These are phyloP conservation scores for Malassezia globosa DNA, from an alignment of 1,284 basidiomycete species.

Conservation along the genomic window DNA sequence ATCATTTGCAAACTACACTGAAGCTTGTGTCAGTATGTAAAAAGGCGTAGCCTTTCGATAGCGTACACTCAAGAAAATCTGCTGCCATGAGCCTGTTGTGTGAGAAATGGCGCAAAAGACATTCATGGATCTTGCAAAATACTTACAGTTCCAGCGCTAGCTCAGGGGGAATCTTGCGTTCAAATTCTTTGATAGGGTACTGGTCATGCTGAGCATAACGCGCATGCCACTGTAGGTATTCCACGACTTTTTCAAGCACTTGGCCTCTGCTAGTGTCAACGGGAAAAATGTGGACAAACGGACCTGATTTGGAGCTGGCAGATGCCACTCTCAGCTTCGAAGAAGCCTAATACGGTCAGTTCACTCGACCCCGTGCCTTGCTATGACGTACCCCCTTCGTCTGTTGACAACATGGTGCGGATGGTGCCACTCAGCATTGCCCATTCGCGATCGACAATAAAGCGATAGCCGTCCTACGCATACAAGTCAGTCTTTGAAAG, in stretches of 20 bases:
- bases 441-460: slow-evolving; percentile 26
- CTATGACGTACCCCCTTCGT: slow-evolving; percentile 18
- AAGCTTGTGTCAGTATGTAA: too few species aligned
- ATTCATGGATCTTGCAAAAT: slow-evolving; percentile 43
- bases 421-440: slow-evolving; percentile 28
- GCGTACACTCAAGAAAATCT: slow-evolving; percentile 37
- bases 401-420: slow-evolving; percentile 30
- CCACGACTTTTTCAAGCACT: slow-evolving; percentile 67
- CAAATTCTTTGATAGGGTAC: slow-evolving; percentile 66
- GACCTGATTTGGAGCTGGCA: slow-evolving; percentile 49
- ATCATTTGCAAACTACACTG: too few species aligned
- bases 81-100: slow-evolving; percentile 33
- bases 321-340: slow-evolving; percentile 48
- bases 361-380: too few species aligned
- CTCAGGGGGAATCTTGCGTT: slow-evolving; percentile 65
- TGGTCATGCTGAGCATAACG: slow-evolving; percentile 57
- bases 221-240: slow-evolving; percentile 68
- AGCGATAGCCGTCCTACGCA: slow-evolving; percentile 34
- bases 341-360: slow-evolving; percentile 40
- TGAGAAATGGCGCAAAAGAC: too few species aligned
- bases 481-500: background rate
- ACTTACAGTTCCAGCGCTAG: slow-evolving; percentile 69
- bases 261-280: slow-evolving; percentile 53
- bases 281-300: slow-evolving; percentile 6
- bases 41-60: too few species aligned